phyloP scores from a whole-genome alignment of 495 filamentous ascomycete species.

The Aspergillus carlsbadensis region DNA sequence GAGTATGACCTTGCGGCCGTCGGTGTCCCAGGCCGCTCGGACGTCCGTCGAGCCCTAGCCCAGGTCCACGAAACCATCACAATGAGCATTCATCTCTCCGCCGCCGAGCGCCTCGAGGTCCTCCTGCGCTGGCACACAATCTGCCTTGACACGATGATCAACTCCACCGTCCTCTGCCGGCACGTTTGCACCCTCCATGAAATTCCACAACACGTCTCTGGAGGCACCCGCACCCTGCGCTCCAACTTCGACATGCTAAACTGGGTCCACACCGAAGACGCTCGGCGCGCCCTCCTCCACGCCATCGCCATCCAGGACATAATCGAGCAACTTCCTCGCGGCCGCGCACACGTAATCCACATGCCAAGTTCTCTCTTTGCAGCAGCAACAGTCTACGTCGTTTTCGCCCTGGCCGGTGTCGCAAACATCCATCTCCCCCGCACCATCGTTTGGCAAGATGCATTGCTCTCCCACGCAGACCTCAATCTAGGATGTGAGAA shows the following conservation, averaged over 20 bases:
- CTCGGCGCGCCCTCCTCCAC: slow-evolving; percentile 44
- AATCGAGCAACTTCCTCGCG: slow-evolving; percentile 47
- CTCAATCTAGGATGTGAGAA: slow-evolving; percentile 28
- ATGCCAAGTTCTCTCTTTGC: slow-evolving; percentile 49
- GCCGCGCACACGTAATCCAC: slow-evolving; percentile 47
- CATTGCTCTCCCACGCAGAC: slow-evolving; percentile 37
- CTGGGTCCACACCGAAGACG: slow-evolving; percentile 43
- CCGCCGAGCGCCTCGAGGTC: slow-evolving; percentile 39
- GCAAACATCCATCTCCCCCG: slow-evolving; percentile 38
- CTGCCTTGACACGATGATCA: slow-evolving; percentile 45
- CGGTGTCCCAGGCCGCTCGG: slow-evolving; percentile 42
- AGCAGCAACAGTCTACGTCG: slow-evolving; percentile 43
- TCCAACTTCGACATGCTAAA: slow-evolving; percentile 36
- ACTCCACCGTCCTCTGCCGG: slow-evolving; percentile 42
- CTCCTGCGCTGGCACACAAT: slow-evolving; percentile 51
- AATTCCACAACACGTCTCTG: slow-evolving; percentile 42
- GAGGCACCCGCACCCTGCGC: slow-evolving; percentile 23
- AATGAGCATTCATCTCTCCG: slow-evolving; percentile 38
- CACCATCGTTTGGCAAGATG: slow-evolving; percentile 46
- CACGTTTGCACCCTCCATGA: slow-evolving; percentile 42
- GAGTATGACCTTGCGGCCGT: slow-evolving; percentile 38
- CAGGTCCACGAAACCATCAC: slow-evolving; percentile 43
- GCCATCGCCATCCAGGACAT: slow-evolving; percentile 51
- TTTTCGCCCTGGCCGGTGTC: slow-evolving; percentile 38
- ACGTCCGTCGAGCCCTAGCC: slow-evolving; percentile 40